Percentiles rank a stretch among this genome's conserved stretches.
Conservation (phyloP, 176 grass and related monocot species). For the Zizania latifolia region DNA sequence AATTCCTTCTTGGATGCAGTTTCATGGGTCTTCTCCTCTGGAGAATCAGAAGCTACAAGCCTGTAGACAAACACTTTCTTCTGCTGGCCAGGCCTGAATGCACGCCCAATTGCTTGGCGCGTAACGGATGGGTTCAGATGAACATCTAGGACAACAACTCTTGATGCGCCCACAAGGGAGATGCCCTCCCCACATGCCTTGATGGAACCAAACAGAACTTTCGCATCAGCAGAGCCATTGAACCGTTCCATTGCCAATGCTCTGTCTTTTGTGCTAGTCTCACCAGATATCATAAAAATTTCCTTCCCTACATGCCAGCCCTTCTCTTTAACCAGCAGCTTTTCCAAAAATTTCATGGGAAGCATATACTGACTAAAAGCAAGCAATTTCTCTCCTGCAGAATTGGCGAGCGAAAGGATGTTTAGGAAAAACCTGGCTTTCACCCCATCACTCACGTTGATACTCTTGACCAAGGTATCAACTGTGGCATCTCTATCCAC, state of each 20-base stretch:
- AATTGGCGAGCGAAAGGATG: conserved; percentile 67
- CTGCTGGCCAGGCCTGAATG: conserved; percentile 74
- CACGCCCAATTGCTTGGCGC: conserved; percentile 77
- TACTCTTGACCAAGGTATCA: conserved; percentile 42
- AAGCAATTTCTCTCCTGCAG: conserved; percentile 74
- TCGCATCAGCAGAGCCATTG: conserved; percentile 71
- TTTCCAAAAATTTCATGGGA: conserved; percentile 87
- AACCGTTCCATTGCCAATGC: conserved; percentile 68
- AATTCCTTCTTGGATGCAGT: conserved; percentile 62
- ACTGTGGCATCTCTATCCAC: conserved; percentile 50
- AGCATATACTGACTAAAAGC: conserved; percentile 79
- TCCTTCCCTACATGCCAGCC: conserved; percentile 83
- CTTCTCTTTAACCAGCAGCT: conserved; percentile 59
- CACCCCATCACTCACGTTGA: conserved; percentile 59
- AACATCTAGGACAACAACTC: conserved; percentile 79
- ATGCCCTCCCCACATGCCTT: conserved; percentile 86
- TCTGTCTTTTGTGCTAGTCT: conserved; percentile 58
- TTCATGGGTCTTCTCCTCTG: conserved; percentile 41
- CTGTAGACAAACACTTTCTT: conserved; percentile 82
- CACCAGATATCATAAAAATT: conserved; percentile 83
- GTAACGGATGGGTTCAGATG: conserved; percentile 87
- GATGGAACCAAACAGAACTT: conserved; percentile 86
- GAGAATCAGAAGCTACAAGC: conserved; percentile 55
- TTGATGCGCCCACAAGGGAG: conserved; percentile 79
- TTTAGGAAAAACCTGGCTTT: conserved; percentile 86